Base-by-base conservation (phyloP, 164 flowering plant species). In the Liriodendron chinense region DNA sequence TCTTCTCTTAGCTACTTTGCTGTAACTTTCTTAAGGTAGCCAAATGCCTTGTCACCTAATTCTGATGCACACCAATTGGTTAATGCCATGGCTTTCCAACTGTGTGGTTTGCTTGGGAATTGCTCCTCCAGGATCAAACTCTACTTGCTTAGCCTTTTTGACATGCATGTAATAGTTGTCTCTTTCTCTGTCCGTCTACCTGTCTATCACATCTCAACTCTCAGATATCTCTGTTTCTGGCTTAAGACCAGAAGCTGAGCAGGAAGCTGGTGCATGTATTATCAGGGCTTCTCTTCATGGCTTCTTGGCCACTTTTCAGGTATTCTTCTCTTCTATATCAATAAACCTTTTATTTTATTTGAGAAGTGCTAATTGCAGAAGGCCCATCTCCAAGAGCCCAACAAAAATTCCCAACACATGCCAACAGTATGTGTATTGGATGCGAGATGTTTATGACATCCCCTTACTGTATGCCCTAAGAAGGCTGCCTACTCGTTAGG, bases 231-330 rank as follows among this genome's bases (percentile, higher is more conserved):
- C 8, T 47, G 2, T 47, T 16, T 34, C 21, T 34, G 9, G 43
- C 24, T 68, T 78, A 64, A 48, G 72, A 53, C 68, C 95, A 96
- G 98, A 89, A 70, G 71, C 81, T 96, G 81, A 96, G 99, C 88
- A 86, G 99, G 78, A 96, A 93, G 77, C 82, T 93, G 72, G 98
- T 96, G 5, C 99, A 96, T 78, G 85, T 96, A 70, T 66, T 89
- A 22, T 96, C 98, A 2, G 99, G 99, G n/a, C 75, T 93, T 82
- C 92, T 96, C 26, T 96, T 89, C 83, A 71, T 89, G 80, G 82
- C 79, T 50, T 88, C 91, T 66, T 96, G 98, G 99, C 97, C 98
- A 64, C 83, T 92, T 43, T 96, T 92, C 88, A 96, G 99, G 99
- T 96, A 80, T 20, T 2, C 12, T 43, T 12, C 12, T 26, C 47